A percentile compares a stretch with the other conserved stretches of the same genome.
Conservation (phyloP, 352 stramenopile species). For the Globisporangium lucens region DNA sequence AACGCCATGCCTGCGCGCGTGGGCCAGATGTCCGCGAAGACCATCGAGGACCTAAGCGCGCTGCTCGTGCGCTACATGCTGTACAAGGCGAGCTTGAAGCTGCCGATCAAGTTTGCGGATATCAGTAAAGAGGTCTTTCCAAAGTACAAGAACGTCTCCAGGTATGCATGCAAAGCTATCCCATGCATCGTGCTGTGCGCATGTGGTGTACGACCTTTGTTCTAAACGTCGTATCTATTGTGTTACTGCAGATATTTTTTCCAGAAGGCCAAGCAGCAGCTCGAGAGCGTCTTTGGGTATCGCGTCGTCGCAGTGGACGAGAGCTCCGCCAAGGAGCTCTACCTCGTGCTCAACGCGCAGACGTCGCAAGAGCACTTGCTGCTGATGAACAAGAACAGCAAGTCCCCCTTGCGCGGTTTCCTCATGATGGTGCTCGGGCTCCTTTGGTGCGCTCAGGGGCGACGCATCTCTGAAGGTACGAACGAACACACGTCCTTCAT, state of each 20-base stretch:
- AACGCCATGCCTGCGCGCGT: conserved; percentile 38
- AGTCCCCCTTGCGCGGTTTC: conserved; percentile 53
- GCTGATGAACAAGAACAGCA: conserved; percentile 73
- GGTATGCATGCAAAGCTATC: background rate
- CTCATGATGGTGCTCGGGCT: conserved; percentile 82
- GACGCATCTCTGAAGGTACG: conserved; percentile 68
- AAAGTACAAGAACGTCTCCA: conserved; percentile 75
- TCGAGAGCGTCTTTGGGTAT: conserved; percentile 78
- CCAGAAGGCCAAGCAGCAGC: conserved; percentile 66
- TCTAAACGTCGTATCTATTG: background rate
- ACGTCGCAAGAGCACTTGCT: conserved; percentile 72
- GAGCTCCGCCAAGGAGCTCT: conserved; percentile 59
- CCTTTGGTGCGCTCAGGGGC: conserved; percentile 69
- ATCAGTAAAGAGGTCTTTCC: conserved; percentile 84
- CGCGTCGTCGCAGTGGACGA: conserved; percentile 71
- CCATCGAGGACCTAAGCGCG: conserved; percentile 67
- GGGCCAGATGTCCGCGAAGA: conserved; percentile 52
- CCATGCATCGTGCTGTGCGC: background rate
- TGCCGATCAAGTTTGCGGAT: conserved; percentile 74
- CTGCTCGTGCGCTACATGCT: conserved; percentile 82
- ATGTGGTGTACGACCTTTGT: background rate
- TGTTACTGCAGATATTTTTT: conserved; percentile 58
- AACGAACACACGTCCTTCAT: background rate
- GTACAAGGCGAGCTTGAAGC: conserved; percentile 79
- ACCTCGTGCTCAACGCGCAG: conserved; percentile 73